Evolutionary conservation across 2,329 filamentous ascomycete species (phyloP), one percentile per base, ranked within the genome.

Genomic region (Colletotrichum truncatum): DNA sequence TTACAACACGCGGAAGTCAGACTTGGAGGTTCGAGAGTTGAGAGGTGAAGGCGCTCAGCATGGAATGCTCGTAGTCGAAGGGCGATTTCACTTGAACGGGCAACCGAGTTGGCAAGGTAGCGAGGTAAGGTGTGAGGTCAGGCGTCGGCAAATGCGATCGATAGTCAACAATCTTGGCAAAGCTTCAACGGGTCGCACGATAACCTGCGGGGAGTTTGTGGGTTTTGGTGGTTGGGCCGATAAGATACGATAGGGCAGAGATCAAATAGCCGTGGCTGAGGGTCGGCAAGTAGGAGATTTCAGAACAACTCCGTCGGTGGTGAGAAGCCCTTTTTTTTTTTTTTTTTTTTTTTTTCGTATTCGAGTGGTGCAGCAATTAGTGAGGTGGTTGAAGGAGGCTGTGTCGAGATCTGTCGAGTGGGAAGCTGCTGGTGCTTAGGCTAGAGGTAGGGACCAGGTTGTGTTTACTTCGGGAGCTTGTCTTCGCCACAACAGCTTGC

Each of bases 111-210:
- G n/a, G 26, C 18, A 49, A 12, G 23, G 16, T 18, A 18, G 16
- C 2, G 12, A 36, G 39, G 52, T 46, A 36, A 38, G n/a, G n/a
- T n/a, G 12, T 23, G 11, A 26, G 32, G 52, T 28, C 36, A 30
- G 18, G 32, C 16, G 45, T 30, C 11, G 36, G 28, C 16, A 34
- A 30, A 32, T 25, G 43, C 28, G 63, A 63, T 51, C 28, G 63
- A 63, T 51, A 45, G 58, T 66, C 57, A 64, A 64, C 56, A 64
- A 54, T 57, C 63, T 66, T 63, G 63, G 58, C 63, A 45, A 63
- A 38, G 49, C 58, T 52, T 64, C 21, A 38, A 38, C 45, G 28
- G 36, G n/a, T n/a, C n/a, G n/a, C n/a, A n/a, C n/a, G 11, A 23
- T 4, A 23, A 45, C 51, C 21, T 8, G 57, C 12, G 34, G 26